These are phyloP conservation scores for Aspergillus clavatus DNA, from an alignment of 2,329 filamentous ascomycete species.

Conservation along the genomic window DNA sequence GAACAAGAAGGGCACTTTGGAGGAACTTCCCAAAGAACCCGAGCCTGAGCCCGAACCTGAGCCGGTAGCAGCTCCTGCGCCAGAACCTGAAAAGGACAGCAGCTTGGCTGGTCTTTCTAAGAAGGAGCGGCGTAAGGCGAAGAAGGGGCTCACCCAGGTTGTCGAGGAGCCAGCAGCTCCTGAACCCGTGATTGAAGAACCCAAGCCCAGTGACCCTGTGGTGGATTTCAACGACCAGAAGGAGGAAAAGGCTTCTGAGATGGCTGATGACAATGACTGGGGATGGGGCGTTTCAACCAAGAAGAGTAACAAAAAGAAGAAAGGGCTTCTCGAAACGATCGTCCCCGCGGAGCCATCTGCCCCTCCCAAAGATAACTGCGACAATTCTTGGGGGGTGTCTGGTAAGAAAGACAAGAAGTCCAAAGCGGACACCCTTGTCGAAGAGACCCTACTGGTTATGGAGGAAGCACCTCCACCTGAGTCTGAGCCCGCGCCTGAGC, in stretches of 20 bases:
- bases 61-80: conserved; percentile 14
- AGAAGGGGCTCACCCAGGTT: conserved; percentile 24
- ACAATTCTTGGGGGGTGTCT: conserved; percentile 29
- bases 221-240: neutral
- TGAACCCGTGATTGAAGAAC: conserved; percentile 19
- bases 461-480: conserved; percentile 18
- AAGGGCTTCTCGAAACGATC: conserved; percentile 15
- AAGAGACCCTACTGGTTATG: conserved; percentile 14
- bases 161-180: conserved; percentile 15
- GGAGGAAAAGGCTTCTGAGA: conserved; percentile 7
- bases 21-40: conserved; percentile 21
- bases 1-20: conserved; percentile 10
- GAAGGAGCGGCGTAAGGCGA: conserved; percentile 29
- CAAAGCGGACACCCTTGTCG: conserved; percentile 25
- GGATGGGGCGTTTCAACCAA: conserved; percentile 23
- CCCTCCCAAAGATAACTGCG: conserved; percentile 34
- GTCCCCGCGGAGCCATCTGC: conserved; percentile 23
- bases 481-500: conserved; percentile 16
- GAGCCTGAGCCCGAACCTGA: conserved; percentile 10
- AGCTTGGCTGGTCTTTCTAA: conserved; percentile 28
- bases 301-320: conserved; percentile 34
- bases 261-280: conserved; percentile 28
- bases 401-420: conserved; percentile 42
- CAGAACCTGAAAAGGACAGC: conserved; percentile 26
- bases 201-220: conserved; percentile 12